Evolutionary conservation across 2,329 filamentous ascomycete species (phyloP), one percentile per base, ranked within the genome.

Genomic region (Curvularia hawaiiensis): DNA sequence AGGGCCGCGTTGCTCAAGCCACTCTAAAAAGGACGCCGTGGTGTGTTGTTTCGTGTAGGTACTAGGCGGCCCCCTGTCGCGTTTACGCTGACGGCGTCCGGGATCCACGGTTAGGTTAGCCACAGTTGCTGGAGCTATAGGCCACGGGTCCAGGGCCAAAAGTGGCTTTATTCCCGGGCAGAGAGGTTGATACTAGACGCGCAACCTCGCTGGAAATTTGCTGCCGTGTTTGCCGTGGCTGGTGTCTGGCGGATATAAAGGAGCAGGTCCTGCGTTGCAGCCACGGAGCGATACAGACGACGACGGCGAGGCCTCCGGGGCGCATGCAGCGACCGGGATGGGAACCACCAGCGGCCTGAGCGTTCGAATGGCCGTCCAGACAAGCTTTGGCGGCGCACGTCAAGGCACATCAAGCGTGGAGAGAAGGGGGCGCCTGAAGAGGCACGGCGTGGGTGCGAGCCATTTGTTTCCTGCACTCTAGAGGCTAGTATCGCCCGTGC

Each of bases 331-430:
- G 44, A 46, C 31, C 7, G 9, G 14, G 24, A n/a, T 31, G 12
- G 7, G 18, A 41, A 18, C 33, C 18, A 33, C 26, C 41, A 31
- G 28, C 30, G 35, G 39, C 30, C 18, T 20, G 40, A 8, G 26
- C 22, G 16, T 26, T 20, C 7, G 26, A 31, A 18, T 35, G 43
- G 31, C 54, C 33, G 30, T 48, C 20, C 22, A 35, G 53, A 31
- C 50, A 53, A 56, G 54, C 54, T 53, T 56, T 41, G 38, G 30
- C 40, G 52, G 47, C 39, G 39, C 40, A 38, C 41, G 46, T 44
- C 52, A 54, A 31, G 22, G 18, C 45, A 50, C 24, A 54, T 26
- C 45, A 54, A 54, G 38, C 24, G 14, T 54, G 40, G 22, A 20
- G 40, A n/a, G 40, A 16, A 22, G 20, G 22, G 40, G 20, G 40